A percentile compares a stretch with the other conserved stretches of the same genome.
Conservation (phyloP, 106 monocot species). For the Dendrobium chrysotoxum region DNA sequence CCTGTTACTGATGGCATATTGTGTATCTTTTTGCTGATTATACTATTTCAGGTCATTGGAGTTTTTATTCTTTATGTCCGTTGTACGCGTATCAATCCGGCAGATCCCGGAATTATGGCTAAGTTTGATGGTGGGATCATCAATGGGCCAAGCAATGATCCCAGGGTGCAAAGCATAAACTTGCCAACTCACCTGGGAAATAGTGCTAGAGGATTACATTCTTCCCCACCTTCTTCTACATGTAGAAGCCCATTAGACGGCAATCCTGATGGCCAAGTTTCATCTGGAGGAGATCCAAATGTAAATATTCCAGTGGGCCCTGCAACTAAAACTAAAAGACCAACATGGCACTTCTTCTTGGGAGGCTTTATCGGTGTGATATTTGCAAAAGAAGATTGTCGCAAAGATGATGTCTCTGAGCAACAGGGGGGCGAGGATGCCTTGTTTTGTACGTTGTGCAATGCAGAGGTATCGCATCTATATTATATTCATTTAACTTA, state of each 20-base stretch:
- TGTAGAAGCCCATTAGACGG: constrained; percentile 60
- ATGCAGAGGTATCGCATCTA: constrained; percentile 78
- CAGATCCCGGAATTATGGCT: constrained; percentile 93
- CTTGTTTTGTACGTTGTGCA: constrained; percentile 90
- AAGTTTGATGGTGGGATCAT: constrained; percentile 52
- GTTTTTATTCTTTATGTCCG: constrained; percentile 93
- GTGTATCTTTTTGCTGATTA: constrained; percentile 7
- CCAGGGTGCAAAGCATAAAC: constrained; percentile 20
- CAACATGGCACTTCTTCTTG: constrained; percentile 30
- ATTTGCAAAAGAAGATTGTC: constrained; percentile 91
- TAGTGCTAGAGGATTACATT: constrained; percentile 20
- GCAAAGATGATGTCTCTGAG: constrained; percentile 49
- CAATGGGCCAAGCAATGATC: constrained; percentile 30
- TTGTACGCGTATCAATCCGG: constrained; percentile 89
- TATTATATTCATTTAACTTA: neutral
- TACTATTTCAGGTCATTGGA: constrained; percentile 62
- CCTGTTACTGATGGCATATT: neutral
- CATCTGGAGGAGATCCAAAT: constrained; percentile 30
- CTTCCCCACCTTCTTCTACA: constrained; percentile 54
- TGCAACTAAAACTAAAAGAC: constrained; percentile 35
- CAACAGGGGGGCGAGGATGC: constrained; percentile 75
- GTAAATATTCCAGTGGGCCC: constrained; percentile 14
- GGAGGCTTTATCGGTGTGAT: constrained; percentile 58
- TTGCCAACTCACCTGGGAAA: constrained; percentile 26
- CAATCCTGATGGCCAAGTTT: constrained; percentile 32